Conservation (phyloP, 108 stramenopile species). For the Conticribra weissflogii region DNA sequence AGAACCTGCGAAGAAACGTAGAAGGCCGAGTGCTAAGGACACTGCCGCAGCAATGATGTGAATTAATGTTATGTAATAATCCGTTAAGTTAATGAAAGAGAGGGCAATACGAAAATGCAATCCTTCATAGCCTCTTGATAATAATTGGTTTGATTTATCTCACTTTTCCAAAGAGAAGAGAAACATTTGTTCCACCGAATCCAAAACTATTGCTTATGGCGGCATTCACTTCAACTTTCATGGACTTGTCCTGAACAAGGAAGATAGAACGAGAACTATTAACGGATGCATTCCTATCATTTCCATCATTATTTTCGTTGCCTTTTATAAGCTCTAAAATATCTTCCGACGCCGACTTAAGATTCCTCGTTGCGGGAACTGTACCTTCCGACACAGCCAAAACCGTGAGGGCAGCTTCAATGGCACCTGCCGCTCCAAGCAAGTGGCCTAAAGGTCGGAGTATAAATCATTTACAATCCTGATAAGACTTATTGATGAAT, state of each 20-base stretch:
- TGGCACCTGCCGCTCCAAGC: constrained; percentile 96
- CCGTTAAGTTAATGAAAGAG: too few relatives aligned
- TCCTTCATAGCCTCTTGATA: too few relatives aligned
- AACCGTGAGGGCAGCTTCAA: constrained; percentile 92
- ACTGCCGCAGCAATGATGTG: constrained; percentile 11
- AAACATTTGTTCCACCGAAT: constrained; percentile 98
- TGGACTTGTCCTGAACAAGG: constrained; percentile 52
- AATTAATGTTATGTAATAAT: constrained; percentile 1
- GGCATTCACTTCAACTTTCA: constrained; percentile 26
- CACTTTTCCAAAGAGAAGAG: background rate
- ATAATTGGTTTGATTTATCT: background rate
- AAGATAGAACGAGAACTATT: constrained; percentile 7
- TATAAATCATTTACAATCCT: too few relatives aligned
- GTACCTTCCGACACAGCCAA: constrained; percentile 63
- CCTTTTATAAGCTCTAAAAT: constrained; percentile 5
- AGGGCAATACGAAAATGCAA: too few relatives aligned
- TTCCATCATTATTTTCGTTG: constrained; percentile 17
- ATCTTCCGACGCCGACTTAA: constrained; percentile 44
- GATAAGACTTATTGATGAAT: background rate
- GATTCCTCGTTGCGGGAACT: constrained; percentile 88
- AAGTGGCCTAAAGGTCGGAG: constrained; percentile 64
- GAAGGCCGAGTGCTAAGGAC: background rate
- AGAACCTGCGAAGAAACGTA: constrained; percentile 11
- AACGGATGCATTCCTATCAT: background rate
- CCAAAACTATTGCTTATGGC: constrained; percentile 96